A percentile compares a stretch with the other conserved stretches of the same genome.
Evolutionary conservation across 805 yeast genomes (phyloP).

Genomic region (Jamesozyma gamospora): DNA sequence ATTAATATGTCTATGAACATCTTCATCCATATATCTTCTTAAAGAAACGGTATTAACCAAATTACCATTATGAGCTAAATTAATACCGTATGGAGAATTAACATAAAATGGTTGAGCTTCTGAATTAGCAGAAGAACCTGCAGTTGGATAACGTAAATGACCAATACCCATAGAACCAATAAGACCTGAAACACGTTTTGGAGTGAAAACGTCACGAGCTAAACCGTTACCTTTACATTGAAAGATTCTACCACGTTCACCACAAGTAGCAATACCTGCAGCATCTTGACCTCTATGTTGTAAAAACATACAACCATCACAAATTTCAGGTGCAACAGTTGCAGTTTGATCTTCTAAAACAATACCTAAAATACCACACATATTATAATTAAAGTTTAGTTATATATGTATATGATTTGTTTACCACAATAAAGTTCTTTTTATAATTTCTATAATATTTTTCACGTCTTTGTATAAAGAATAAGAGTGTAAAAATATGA

Average conservation of each 20-base stretch:
- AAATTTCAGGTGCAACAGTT: conserved; percentile 78
- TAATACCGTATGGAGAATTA: conserved; percentile 91
- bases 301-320: conserved; percentile 84
- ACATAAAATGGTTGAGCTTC: conserved; percentile 99
- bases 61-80: conserved; percentile 89
- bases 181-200: conserved; percentile 61
- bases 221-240: conserved; percentile 98
- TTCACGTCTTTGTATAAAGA: too few relatives aligned
- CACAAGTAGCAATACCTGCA: conserved; percentile 97
- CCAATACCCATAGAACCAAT: conserved; percentile 94
- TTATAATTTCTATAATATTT: too few relatives aligned
- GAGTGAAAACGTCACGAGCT: conserved; percentile 96
- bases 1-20: conserved; percentile 92
- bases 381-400: too few relatives aligned
- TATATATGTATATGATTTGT: too few relatives aligned
- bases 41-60: conserved; percentile 78
- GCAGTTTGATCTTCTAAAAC: conserved; percentile 65
- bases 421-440: too few relatives aligned
- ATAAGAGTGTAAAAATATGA: too few relatives aligned
- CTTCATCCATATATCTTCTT: conserved; percentile 75
- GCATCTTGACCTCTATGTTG: conserved; percentile 99
- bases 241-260: conserved; percentile 82
- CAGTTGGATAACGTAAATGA: conserved; percentile 93
- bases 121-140: conserved; percentile 88
- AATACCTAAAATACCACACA: conserved; percentile 95